Evolutionary conservation across 1,139 yeast genomes (phyloP), one percentile per base, ranked within the genome.

Genomic region (Pichia sp.): DNA sequence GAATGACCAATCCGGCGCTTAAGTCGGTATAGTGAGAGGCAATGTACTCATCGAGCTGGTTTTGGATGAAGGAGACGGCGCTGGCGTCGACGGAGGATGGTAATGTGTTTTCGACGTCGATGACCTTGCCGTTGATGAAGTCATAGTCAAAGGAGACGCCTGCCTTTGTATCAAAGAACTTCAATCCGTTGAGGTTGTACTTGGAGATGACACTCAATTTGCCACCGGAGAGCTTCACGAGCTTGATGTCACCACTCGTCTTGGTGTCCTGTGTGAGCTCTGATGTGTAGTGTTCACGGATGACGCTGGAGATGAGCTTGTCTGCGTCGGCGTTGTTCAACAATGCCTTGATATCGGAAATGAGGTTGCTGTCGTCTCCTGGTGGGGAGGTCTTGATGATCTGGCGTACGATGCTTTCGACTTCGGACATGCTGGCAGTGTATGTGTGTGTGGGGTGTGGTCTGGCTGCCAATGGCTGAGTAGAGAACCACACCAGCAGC

Each of bases 141-240:
- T 90, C 90, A 47, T 86, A 79, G 47, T 77, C 76, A 64, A 87
- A 86, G 45, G 71, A 68, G 51, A 75, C 65, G 38, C 77, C 76
- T 35, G 67, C 66, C 4, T 72, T 58, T 38, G 76, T 64, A 59
- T 81, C 79, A 63, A 70, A 69, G 60, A 73, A 75, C 61, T 70
- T 69, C 63, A 77, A 59, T 11, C 71, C 77, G 14, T 67, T 60
- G 48, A 67, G 67, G 56, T 79, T 81, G 63, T 68, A 73, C 50
- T 69, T 61, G 12, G 79, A 71, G 22, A 79, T 55, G 20, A 81
- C 65, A 1, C 57, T 55, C 41, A 53, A 52, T 9, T 51, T 46
- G 7, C 46, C 46, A 27, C 55, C 53, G n/a, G 52, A 41, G 27
- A 59, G 39, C 39, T 54, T 47, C 15, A 63, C 58, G 14, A 64